Evolutionary conservation across 257 asterid species (phyloP).

Genomic region (Solanum megistacrolobum): DNA sequence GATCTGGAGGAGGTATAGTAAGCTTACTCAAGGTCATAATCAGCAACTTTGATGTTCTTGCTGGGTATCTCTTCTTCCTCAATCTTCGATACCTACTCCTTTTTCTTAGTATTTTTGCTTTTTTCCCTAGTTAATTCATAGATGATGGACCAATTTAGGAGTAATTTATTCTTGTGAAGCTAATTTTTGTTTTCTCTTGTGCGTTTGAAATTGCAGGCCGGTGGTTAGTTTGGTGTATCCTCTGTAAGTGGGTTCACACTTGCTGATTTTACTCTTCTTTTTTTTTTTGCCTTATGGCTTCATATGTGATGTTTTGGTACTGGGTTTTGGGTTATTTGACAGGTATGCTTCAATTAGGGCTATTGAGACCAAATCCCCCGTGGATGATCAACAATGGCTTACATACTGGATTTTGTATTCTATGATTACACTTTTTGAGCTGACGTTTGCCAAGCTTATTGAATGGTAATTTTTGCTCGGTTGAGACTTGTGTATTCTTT

Average conservation of each 20-base stretch:
- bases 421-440: constrained; percentile 93
- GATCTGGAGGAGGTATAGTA: constrained; percentile 59
- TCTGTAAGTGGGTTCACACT: constrained; percentile 50
- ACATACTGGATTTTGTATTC: constrained; percentile 98
- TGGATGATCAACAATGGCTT: constrained; percentile 99
- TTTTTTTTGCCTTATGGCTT: not conserved
- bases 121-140: not conserved
- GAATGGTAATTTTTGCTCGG: constrained; percentile 49
- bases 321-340: constrained; percentile 5
- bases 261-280: not conserved
- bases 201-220: constrained; percentile 57
- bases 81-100: not conserved
- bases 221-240: constrained; percentile 85
- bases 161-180: not conserved
- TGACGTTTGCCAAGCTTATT: constrained; percentile 73
- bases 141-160: not conserved
- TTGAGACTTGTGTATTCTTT: not conserved
- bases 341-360: constrained; percentile 95
- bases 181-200: not conserved
- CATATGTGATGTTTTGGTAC: not conserved
- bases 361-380: constrained; percentile 77
- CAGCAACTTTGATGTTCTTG: constrained; percentile 64
- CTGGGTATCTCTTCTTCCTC: constrained; percentile 38
- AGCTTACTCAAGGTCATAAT: constrained; percentile 52
- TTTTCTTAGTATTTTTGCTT: not conserved